Percentiles rank a stretch among this genome's conserved stretches.
Conservation (phyloP, 768 basidiomycete species). For the Mrakia hoshinonis region DNA sequence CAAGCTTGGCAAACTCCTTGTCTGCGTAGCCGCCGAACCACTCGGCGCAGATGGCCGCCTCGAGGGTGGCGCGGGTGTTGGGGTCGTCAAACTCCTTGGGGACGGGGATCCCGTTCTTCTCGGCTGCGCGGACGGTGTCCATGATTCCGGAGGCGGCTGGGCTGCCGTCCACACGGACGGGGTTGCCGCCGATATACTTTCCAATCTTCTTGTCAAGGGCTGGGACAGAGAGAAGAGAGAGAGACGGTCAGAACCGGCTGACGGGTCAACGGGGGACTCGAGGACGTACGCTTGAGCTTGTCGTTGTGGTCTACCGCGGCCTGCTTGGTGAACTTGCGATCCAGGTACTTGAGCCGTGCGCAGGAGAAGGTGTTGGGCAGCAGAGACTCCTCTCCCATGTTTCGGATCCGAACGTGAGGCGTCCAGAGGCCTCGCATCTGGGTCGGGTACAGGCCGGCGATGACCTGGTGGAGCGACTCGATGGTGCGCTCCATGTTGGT, state of each 20-base stretch:
- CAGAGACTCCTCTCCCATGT: conserved; percentile 61
- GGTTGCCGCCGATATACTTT: conserved; percentile 59
- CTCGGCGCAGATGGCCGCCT: conserved; percentile 64
- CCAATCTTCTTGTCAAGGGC: conserved; percentile 8
- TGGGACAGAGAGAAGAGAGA: background rate
- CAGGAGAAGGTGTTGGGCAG: conserved; percentile 62
- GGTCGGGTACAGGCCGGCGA: conserved; percentile 63
- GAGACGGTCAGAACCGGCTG: background rate
- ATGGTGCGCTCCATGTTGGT: conserved; percentile 59
- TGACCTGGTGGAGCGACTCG: conserved; percentile 56
- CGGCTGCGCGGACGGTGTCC: conserved; percentile 63
- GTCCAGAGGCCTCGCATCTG: conserved; percentile 26
- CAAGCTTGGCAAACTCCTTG: conserved; percentile 64
- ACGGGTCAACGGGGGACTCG: background rate
- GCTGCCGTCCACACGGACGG: conserved; percentile 64
- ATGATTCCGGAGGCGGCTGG: conserved; percentile 67
- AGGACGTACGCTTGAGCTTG: conserved; percentile 44
- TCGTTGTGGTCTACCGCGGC: conserved; percentile 59
- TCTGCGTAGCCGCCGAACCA: conserved; percentile 57
- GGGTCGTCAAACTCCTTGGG: conserved; percentile 66
- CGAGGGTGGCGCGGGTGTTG: conserved; percentile 48
- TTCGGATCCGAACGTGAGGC: conserved; percentile 43
- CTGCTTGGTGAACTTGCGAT: conserved; percentile 53
- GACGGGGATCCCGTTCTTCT: conserved; percentile 61
- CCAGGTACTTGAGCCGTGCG: conserved; percentile 56